These are phyloP conservation scores for Ajuga chamaepitys DNA, from an alignment of 257 asterid species.

Conservation along the genomic window DNA sequence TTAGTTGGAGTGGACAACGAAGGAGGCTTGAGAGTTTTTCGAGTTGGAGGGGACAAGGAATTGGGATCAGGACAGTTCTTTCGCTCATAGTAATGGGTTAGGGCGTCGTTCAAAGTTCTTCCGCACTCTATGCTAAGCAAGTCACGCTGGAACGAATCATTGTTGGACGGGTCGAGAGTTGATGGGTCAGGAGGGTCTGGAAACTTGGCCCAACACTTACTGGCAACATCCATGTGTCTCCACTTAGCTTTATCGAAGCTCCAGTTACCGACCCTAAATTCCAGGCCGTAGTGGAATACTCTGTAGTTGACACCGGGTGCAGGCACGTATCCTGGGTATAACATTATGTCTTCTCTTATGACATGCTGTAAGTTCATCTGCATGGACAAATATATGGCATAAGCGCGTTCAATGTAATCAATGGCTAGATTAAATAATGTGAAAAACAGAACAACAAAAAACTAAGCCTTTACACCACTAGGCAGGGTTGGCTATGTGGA, in stretches of 20 bases:
- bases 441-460: neutral
- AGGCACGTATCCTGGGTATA: slow-evolving; percentile 90
- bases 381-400: slow-evolving; percentile 13
- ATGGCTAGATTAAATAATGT: neutral
- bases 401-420: neutral
- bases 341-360: slow-evolving; percentile 63
- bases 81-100: slow-evolving; percentile 44
- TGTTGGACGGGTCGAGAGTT: slow-evolving; percentile 49
- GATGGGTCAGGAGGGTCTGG: slow-evolving; percentile 74
- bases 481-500: no score
- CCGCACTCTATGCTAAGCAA: slow-evolving; percentile 84
- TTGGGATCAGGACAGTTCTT: slow-evolving; percentile 48
- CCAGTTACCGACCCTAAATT: slow-evolving; percentile 77
- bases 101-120: slow-evolving; percentile 65
- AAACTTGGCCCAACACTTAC: slow-evolving; percentile 76
- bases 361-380: slow-evolving; percentile 74
- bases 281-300: slow-evolving; percentile 88
- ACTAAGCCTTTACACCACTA: no score
- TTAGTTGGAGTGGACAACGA: slow-evolving; percentile 15
- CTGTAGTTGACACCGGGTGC: slow-evolving; percentile 61
- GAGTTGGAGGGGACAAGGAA: slow-evolving; percentile 22
- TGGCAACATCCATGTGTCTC: slow-evolving; percentile 61
- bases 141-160: slow-evolving; percentile 54
- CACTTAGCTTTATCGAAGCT: slow-evolving; percentile 93
- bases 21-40: slow-evolving; percentile 20